Conservation (phyloP, 2,329 filamentous ascomycete genomes). For the Pyricularia pennisetigena region DNA sequence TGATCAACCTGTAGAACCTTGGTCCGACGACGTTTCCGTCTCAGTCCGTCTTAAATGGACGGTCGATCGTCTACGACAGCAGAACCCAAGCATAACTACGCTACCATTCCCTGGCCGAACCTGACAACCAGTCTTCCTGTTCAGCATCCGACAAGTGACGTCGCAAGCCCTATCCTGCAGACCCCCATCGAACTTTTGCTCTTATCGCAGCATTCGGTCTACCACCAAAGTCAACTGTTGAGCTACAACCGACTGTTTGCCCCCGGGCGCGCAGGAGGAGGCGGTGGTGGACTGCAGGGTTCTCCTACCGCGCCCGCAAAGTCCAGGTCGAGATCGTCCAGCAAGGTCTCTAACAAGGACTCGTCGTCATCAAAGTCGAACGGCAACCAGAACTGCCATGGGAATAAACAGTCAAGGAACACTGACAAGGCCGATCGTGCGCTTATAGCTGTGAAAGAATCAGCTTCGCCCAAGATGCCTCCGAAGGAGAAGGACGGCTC, state of each 20-base stretch:
- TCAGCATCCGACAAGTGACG: slow-evolving; percentile 13
- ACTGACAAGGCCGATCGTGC: slow-evolving; percentile 50
- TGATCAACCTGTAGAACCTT: neutral
- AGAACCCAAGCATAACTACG: slow-evolving; percentile 38
- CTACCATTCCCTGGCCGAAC: slow-evolving; percentile 26
- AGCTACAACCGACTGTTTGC: slow-evolving; percentile 58
- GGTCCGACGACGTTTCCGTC: neutral
- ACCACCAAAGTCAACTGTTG: slow-evolving; percentile 52
- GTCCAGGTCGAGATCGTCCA: slow-evolving; percentile 47
- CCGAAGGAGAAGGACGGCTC: slow-evolving; percentile 27
- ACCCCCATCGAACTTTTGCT: slow-evolving; percentile 41
- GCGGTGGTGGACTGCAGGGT: slow-evolving; percentile 46
- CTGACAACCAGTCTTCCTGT: slow-evolving; percentile 9
- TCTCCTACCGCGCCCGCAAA: slow-evolving; percentile 44
- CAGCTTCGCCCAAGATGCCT: slow-evolving; percentile 35
- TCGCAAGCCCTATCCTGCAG: neutral
- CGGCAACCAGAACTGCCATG: slow-evolving; percentile 41
- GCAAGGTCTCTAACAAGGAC: slow-evolving; percentile 50
- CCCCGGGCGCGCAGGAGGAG: slow-evolving; percentile 34
- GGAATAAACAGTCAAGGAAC: slow-evolving; percentile 49
- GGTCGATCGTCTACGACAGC: slow-evolving; percentile 34
- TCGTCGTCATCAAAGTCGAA: slow-evolving; percentile 2
- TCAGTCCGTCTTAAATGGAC: slow-evolving; percentile 33
- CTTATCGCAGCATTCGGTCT: slow-evolving; percentile 48
- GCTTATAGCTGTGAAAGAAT: slow-evolving; percentile 51